phyloP scores from a whole-genome alignment of 2,329 filamentous ascomycete species.

The Davidsoniella virescens region DNA sequence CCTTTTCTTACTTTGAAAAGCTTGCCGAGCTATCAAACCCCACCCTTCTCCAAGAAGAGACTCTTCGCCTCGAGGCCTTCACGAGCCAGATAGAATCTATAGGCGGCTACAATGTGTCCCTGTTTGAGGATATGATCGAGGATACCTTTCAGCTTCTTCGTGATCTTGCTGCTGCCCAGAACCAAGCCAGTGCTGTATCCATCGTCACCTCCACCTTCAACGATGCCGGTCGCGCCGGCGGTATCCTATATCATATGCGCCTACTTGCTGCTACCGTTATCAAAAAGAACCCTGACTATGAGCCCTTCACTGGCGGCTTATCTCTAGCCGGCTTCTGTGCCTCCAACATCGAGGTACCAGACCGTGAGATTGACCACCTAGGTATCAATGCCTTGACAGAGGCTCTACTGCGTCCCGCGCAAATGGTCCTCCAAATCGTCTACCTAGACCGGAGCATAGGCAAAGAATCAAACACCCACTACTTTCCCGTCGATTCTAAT shows the following conservation, averaged over 20 bases:
- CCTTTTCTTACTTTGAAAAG: slow-evolving; percentile 83
- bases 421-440: slow-evolving; percentile 69
- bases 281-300: slow-evolving; percentile 56
- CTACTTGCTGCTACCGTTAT: slow-evolving; percentile 74
- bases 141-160: slow-evolving; percentile 54
- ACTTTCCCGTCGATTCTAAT: slow-evolving; percentile 40
- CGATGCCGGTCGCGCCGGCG: slow-evolving; percentile 45
- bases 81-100: slow-evolving; percentile 53
- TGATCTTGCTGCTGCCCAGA: slow-evolving; percentile 37
- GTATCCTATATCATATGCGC: slow-evolving; percentile 72
- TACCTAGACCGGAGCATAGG: slow-evolving; percentile 81
- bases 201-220: slow-evolving; percentile 57
- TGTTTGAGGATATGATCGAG: slow-evolving; percentile 73
- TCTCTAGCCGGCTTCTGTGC: slow-evolving; percentile 53
- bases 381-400: slow-evolving; percentile 64
- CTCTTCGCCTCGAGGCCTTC: slow-evolving; percentile 53
- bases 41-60: slow-evolving; percentile 51
- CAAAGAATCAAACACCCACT: slow-evolving; percentile 55
- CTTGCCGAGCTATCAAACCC: slow-evolving; percentile 52
- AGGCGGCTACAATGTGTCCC: slow-evolving; percentile 52
- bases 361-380: slow-evolving; percentile 82
- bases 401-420: slow-evolving; percentile 61
- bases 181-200: slow-evolving; percentile 23
- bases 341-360: slow-evolving; percentile 53
- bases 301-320: slow-evolving; percentile 50